Base-by-base conservation (phyloP, 345 rosid species). In the Salix dunnii region DNA sequence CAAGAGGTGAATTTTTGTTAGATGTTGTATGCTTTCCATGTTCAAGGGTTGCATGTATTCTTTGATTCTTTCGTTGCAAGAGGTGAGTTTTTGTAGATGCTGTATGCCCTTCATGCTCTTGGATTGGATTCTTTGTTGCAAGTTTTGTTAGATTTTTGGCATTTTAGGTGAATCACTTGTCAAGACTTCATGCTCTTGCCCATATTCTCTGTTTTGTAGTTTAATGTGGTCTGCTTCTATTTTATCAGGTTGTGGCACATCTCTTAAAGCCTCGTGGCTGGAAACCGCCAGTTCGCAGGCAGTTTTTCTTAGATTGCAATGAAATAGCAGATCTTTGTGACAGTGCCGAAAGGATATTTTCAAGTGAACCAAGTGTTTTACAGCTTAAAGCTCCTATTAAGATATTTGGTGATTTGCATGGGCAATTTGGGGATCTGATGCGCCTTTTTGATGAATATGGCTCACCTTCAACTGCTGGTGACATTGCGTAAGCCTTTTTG, bases 401-500 rank as follows among this genome's bases (percentile, higher is more conserved):
- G 86, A 94, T 94, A 78, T 94, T 94, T 84, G 97, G 98, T 80
- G 98, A 94, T 90, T 84, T 96, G 76, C 99, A 96, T 76, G 99
- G 99, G 60, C 99, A 96, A 68, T 96, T 96, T 88, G 98, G 98
- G 67, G 99, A 96, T 88, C 97, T 96, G 77, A 96, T 96, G 98
- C 97, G 98, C 74, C 95, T 96, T 75, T 94, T 96, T 86, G 97
- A 96, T 76, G 98, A 96, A 83, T 96, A 93, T 82, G 99, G 99
- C 70, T 79, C 97, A 64, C 98, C 99, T 77, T 96, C 99, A 67
- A 94, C 98, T 13, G 98, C 99, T 79, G 99, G 99, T 81, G 99
- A 96, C 85, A 94, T 96, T 73, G 92, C 99, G 98, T 96, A 91
- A 86, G 99, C 68, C 40, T 74, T 76, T 62, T 40, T 58, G 63